Evolutionary conservation across 305 asterid genomes (phyloP), one percentile per base, ranked within the genome.

Genomic region (Fraxinus greggii): DNA sequence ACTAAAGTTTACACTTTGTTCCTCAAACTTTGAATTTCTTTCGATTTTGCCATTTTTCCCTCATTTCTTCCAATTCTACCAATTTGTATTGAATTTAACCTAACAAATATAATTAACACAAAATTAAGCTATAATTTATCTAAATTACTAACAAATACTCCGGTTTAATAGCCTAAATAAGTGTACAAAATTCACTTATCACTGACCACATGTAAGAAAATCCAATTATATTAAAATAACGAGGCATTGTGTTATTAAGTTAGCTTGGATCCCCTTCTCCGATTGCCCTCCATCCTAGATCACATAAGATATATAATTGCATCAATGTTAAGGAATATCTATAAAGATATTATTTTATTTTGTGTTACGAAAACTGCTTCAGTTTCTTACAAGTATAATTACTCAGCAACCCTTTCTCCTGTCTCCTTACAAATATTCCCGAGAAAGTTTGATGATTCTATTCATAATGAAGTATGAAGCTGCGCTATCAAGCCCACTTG

Each of bases 381-480:
- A 80, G 75, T 42, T 84, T 33, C 88, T 87, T 87, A 88, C 94
- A 69, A 83, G 87, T 32, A 63, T 83, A 38, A 82, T 83, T 63
- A 90, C 79, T 87, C 87, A 23, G 87, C 36, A 61, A 90, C 86
- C 51, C 81, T 81, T 17, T 78, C 72, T 32, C 78, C 88, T 86
- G 84, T 90, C 80, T 83, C 78, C 72, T 79, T 28, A 72, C 88
- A 80, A 54, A 76, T 80, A 38, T 40, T 86, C 86, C 0, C 81
- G 79, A 0, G 93, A 86, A 8, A 88, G 89, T 74, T 88, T 83
- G 3, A 81, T 84, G 13, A 89, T 89, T 63, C 86, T 80, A 72
- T 81, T 84, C 90, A 89, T 88, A 45, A 89, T 91, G 80, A 86
- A 84, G 87, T 88, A 89, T 0, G 95, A 90, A n/a, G 95, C 91